Percentiles rank a stretch among this genome's conserved stretches.
Evolutionary conservation across 1,284 basidiomycete species (phyloP).

Genomic region (Takashimella tepidaria): DNA sequence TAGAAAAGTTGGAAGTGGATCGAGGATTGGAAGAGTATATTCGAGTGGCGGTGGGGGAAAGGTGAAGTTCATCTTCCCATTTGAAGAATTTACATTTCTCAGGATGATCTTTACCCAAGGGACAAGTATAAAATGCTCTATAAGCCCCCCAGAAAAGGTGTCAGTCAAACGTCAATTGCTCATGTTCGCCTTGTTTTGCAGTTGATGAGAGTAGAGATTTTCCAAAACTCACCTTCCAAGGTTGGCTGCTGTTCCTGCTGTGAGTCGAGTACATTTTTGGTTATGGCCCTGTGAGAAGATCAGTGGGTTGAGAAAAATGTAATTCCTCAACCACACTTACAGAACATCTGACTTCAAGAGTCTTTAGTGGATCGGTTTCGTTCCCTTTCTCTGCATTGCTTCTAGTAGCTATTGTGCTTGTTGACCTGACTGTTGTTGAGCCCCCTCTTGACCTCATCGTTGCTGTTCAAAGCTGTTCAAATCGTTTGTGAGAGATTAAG

Average conservation of each 20-base stretch:
- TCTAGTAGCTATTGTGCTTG: neutral
- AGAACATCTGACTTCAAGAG: neutral
- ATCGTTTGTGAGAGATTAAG: no score
- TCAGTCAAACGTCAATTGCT: no score
- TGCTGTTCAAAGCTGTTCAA: neutral
- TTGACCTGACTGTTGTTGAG: neutral
- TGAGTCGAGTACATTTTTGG: no score
- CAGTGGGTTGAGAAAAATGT: no score
- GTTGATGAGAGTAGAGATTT: no score
- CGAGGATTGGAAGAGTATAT: neutral
- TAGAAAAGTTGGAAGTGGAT: neutral
- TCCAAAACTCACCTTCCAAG: no score
- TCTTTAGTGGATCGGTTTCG: neutral
- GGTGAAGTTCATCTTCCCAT: constrained; percentile 37
- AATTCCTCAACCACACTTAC: no score
- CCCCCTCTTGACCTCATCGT: neutral
- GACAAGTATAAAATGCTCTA: constrained; percentile 34
- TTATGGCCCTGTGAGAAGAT: no score
- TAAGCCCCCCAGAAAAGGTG: no score
- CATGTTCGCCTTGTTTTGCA: no score
- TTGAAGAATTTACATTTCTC: constrained; percentile 42
- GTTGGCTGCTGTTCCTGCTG: no score
- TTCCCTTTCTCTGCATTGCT: neutral
- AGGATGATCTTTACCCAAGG: constrained; percentile 28
- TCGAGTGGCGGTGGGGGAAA: neutral